Evolutionary conservation across 2,329 filamentous ascomycete genomes (phyloP).

Genomic region (Leptosphaerulina australis): DNA sequence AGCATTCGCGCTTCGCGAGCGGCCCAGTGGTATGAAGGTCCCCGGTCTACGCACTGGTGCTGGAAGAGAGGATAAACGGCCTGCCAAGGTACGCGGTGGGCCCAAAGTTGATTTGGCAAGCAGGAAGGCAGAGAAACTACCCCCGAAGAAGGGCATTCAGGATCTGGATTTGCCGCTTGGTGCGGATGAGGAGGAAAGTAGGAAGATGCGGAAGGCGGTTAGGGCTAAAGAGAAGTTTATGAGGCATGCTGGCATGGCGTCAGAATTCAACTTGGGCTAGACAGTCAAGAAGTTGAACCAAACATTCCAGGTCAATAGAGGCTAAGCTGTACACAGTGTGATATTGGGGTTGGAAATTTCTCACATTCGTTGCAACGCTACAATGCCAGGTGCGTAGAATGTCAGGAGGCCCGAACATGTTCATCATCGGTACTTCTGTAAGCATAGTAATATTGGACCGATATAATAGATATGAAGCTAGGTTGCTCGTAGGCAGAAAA

Average conservation of each 20-base stretch:
- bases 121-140: conserved; percentile 40
- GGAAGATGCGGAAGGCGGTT: conserved; percentile 67
- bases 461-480: too few species aligned
- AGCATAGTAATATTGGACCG: too few species aligned
- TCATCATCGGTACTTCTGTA: too few species aligned
- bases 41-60: conserved; percentile 57
- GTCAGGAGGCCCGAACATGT: too few species aligned
- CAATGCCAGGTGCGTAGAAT: too few species aligned
- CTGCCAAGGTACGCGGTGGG: conserved; percentile 52
- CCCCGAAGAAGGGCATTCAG: conserved; percentile 26
- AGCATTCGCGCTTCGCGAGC: conserved; percentile 86
- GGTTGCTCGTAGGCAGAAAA: too few species aligned
- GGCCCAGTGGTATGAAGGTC: conserved; percentile 76
- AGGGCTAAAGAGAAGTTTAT: conserved; percentile 53
- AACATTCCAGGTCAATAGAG: too few species aligned
- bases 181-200: conserved; percentile 62
- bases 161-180: conserved; percentile 45
- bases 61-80: conserved; percentile 37
- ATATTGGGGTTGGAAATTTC: too few species aligned
- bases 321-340: too few species aligned
- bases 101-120: conserved; percentile 46
- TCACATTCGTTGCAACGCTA: too few species aligned
- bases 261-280: conserved; percentile 72
- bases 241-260: conserved; percentile 60
- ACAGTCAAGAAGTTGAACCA: too few species aligned